phyloP scores from a whole-genome alignment of 140 eudicot species.

The Stevia rebaudiana region DNA sequence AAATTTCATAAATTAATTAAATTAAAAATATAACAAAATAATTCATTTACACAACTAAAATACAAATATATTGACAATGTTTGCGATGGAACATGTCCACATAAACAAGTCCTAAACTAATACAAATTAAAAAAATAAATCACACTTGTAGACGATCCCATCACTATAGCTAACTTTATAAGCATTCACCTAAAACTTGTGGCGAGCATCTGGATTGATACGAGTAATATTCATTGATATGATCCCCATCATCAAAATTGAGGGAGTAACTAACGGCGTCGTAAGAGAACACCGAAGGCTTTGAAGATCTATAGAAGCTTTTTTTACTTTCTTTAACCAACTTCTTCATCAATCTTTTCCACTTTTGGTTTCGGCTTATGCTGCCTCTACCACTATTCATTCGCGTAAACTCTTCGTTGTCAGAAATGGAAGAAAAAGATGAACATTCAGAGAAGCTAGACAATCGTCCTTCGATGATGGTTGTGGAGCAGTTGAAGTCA shows the following conservation, averaged over 20 bases:
- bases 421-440: not conserved
- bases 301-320: constrained; percentile 36
- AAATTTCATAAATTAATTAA: too few relatives aligned
- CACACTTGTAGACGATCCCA: too few relatives aligned
- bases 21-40: too few relatives aligned
- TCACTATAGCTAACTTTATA: not conserved
- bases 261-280: constrained; percentile 53
- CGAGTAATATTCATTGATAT: constrained; percentile 1
- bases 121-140: too few relatives aligned
- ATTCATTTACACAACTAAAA: too few relatives aligned
- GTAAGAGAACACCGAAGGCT: constrained; percentile 34
- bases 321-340: constrained; percentile 44
- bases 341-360: constrained; percentile 42
- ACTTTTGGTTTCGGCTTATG: constrained; percentile 8
- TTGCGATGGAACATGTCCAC: too few relatives aligned
- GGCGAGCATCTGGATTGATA: constrained; percentile 2
- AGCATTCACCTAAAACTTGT: constrained; percentile 15
- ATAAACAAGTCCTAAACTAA: not conserved
- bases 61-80: too few relatives aligned
- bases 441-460: constrained; percentile 10
- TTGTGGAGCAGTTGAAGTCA: too few relatives aligned
- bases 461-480: not conserved
- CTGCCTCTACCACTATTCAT: not conserved
- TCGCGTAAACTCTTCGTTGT: not conserved
- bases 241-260: constrained; percentile 53